Evolutionary conservation across 1,284 basidiomycete species (phyloP), one percentile per base, ranked within the genome.

Genomic region (Cutaneotrichosporon daszewskae): DNA sequence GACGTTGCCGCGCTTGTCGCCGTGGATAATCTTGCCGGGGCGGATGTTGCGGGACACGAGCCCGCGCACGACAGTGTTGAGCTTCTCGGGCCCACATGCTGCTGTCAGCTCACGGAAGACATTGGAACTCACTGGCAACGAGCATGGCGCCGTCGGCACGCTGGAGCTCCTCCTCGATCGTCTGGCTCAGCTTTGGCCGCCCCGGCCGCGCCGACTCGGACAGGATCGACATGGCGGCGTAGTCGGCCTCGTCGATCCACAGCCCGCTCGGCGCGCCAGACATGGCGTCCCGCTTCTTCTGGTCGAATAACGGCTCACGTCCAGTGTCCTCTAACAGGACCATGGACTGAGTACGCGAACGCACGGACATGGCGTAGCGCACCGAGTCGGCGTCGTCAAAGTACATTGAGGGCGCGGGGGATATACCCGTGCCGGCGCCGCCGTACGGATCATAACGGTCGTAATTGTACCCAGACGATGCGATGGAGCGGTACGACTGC

Each of bases 71-170:
- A 86, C 72, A 4, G 79, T 80, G 57, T 84, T 82, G 45, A 88
- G 74, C 16, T 82, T 82, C 1, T 76, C 75, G 0, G 86, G 86
- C 5, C 85, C 86, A 58, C 86, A 89, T 47, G 80, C 82, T 83
- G n/a, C n/a, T n/a, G n/a, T n/a, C n/a, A n/a, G n/a, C n/a, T n/a
- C n/a, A n/a, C n/a, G n/a, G n/a, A n/a, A n/a, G n/a, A n/a, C n/a
- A n/a, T n/a, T n/a, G n/a, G 55, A 79, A n/a, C n/a, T n/a, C n/a
- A n/a, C n/a, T n/a, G n/a, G 81, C 82, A 37, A 87, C 84, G 32
- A 83, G 72, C 34, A 84, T 64, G 10, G 77, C 69, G 5, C 83
- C 84, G 51, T 73, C 62, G 4, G 81, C 74, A 7, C 55, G 51
- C 37, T 77, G 74, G 5, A 84, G 77, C 63, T 87, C 86, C 43